Conservation (phyloP, 176 grass and related monocot species). For the Hyparrhenia diplandra region DNA sequence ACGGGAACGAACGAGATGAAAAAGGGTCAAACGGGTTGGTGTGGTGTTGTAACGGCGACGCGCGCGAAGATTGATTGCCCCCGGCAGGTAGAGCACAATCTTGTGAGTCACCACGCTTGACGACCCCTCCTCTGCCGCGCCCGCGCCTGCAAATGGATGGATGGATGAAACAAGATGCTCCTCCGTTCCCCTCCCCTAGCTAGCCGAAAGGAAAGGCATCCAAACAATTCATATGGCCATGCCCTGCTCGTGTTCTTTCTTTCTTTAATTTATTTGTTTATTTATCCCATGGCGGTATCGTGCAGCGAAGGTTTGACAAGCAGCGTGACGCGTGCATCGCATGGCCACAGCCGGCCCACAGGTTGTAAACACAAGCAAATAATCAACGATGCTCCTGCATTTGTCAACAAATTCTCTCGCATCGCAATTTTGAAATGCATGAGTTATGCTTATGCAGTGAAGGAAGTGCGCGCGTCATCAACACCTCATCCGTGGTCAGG, state of each 20-base stretch:
- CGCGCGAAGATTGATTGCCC: neutral
- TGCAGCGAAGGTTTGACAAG: constrained; percentile 23
- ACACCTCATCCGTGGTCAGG: no score
- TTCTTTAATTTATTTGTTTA: constrained; percentile 11
- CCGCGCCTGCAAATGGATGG: neutral
- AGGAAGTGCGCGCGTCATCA: no score
- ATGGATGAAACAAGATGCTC: neutral
- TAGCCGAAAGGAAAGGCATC: neutral
- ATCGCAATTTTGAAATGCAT: no score
- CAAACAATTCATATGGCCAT: constrained; percentile 16
- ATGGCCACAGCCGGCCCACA: no score
- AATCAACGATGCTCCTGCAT: neutral
- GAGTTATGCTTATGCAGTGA: no score
- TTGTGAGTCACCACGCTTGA: neutral
- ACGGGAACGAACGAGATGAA: neutral
- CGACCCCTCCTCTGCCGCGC: neutral
- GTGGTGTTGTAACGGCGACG: constrained; percentile 20
- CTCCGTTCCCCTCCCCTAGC: neutral
- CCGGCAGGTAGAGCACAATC: constrained; percentile 5
- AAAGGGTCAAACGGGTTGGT: constrained; percentile 25
- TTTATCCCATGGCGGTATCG: neutral
- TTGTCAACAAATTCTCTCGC: neutral
- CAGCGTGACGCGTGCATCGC: neutral
- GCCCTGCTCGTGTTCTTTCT: constrained; percentile 8
- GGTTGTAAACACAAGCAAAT: neutral